phyloP scores from a whole-genome alignment of 129 eudicot genomes.

The Ambrosia trifida region DNA sequence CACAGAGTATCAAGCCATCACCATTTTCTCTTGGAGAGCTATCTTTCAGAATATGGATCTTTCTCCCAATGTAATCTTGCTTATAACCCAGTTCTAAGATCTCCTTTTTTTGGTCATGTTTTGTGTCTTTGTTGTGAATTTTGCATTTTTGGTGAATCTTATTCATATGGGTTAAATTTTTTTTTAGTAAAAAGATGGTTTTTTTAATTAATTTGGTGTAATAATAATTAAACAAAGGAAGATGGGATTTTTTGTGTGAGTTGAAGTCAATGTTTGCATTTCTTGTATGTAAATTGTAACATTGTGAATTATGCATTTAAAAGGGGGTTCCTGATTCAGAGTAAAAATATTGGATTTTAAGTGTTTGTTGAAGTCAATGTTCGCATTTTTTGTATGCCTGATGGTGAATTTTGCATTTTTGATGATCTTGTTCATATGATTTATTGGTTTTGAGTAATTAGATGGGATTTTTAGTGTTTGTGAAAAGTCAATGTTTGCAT shows the following conservation, averaged over 20 bases:
- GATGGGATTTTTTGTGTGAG: neutral
- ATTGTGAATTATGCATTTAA: no score
- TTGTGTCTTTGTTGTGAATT: neutral
- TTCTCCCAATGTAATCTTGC: conserved; percentile 53
- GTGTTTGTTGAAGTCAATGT: neutral
- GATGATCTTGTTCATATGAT: conserved; percentile 6
- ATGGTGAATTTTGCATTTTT: neutral
- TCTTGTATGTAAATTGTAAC: no score
- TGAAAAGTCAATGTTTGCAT: no score
- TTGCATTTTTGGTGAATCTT: conserved; percentile 11
- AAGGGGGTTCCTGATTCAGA: no score
- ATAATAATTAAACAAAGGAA: no score
- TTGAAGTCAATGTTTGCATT: no score
- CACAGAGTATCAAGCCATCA: conserved; percentile 60
- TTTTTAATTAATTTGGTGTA: no score
- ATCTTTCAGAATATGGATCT: conserved; percentile 72
- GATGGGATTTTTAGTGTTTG: no score
- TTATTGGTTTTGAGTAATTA: no score
- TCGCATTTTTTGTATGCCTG: neutral
- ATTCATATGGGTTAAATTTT: neutral
- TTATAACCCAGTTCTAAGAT: conserved; percentile 37
- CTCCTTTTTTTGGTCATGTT: conserved; percentile 29
- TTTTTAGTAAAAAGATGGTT: neutral
- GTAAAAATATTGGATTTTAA: conserved; percentile 6
- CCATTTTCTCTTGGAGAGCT: conserved; percentile 94